phyloP scores from a whole-genome alignment of 495 filamentous ascomycete genomes.

The Neurospora sp. region DNA sequence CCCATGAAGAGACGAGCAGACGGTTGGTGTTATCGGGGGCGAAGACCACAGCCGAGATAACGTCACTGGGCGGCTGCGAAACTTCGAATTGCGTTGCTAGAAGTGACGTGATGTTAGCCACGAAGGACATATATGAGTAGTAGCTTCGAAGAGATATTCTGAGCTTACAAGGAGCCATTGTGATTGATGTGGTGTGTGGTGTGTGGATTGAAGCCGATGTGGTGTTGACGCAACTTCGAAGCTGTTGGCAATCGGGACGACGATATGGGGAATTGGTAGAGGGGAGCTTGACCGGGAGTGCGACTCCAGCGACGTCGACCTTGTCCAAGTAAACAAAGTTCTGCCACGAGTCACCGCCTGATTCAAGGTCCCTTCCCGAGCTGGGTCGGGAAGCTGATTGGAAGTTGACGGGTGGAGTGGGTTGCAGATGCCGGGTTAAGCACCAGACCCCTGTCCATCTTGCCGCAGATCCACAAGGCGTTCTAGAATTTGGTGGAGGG shows the following conservation, averaged over 20 bases:
- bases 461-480: not conserved
- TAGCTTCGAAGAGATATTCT: not conserved
- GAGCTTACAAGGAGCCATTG: slow-evolving; percentile 30
- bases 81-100: slow-evolving; percentile 60
- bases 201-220: not conserved
- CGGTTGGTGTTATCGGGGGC: slow-evolving; percentile 56
- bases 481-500: not conserved
- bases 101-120: not conserved
- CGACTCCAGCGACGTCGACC: not conserved
- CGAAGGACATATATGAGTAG: not conserved
- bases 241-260: not conserved
- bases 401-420: not conserved
- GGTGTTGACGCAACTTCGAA: not conserved
- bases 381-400: not conserved
- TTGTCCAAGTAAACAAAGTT: not conserved
- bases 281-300: not conserved
- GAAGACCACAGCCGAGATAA: slow-evolving; percentile 78
- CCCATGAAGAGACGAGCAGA: slow-evolving; percentile 89
- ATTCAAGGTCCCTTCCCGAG: not conserved
- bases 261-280: not conserved
- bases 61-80: slow-evolving; percentile 69
- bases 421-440: not conserved
- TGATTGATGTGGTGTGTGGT: not conserved
- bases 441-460: not conserved
- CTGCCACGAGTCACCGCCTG: not conserved